Conservation (phyloP, 352 stramenopile species). For the Globisporangium middletonii region DNA sequence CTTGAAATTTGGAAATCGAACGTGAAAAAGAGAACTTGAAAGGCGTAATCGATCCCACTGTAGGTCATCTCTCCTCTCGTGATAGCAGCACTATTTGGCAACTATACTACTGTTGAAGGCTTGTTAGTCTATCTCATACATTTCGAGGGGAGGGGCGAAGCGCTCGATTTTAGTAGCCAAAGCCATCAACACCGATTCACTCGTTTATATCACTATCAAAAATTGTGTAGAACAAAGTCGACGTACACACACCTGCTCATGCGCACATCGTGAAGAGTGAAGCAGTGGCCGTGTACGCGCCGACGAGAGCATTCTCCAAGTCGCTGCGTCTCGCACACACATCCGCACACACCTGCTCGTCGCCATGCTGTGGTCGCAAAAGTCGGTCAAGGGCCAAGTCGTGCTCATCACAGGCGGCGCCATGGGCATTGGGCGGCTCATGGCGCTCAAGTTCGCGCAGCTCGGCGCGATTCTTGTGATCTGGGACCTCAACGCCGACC, state of each 20-base stretch:
- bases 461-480: constrained; percentile 32
- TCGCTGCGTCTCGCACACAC: not conserved
- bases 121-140: too few species aligned
- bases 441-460: constrained; percentile 30
- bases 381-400: constrained; percentile 41
- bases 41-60: constrained; percentile 11
- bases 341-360: too few species aligned
- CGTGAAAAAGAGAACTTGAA: not conserved
- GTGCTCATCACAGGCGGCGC: constrained; percentile 50
- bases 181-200: not conserved
- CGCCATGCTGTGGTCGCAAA: constrained; percentile 11
- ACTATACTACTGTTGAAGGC: not conserved
- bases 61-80: not conserved
- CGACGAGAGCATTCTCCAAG: not conserved
- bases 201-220: too few species aligned
- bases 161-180: too few species aligned
- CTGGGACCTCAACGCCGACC: constrained; percentile 30
- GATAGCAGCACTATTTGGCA: too few species aligned
- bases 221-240: too few species aligned
- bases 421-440: constrained; percentile 40
- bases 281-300: not conserved
- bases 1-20: not conserved
- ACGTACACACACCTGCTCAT: too few species aligned
- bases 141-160: too few species aligned
- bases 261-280: too few species aligned